phyloP scores from a whole-genome alignment of 2,329 filamentous ascomycete species.

The Exophiala calicioides region DNA sequence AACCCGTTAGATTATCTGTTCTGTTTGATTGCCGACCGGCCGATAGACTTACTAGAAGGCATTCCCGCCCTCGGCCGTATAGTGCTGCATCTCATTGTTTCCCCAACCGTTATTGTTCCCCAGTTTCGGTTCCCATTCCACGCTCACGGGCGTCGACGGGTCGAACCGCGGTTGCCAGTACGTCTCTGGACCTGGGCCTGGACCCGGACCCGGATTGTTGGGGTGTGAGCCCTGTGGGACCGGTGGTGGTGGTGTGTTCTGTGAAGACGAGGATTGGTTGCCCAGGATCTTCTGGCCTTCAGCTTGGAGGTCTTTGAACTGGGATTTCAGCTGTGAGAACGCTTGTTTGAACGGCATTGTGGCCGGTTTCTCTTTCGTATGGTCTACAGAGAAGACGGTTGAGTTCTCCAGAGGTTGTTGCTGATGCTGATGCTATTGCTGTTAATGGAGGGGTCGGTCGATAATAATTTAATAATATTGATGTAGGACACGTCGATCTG shows the following conservation, averaged over 20 bases:
- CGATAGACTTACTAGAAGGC: conserved; percentile 25
- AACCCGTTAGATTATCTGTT: neutral
- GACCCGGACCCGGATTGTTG: conserved; percentile 4
- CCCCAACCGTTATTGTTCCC: conserved; percentile 33
- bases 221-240: conserved; percentile 21
- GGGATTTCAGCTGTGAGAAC: conserved; percentile 19
- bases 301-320: conserved; percentile 23
- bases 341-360: conserved; percentile 27
- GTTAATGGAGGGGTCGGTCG: too few species aligned
- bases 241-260: conserved; percentile 14
- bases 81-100: conserved; percentile 31
- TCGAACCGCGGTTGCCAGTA: conserved; percentile 31
- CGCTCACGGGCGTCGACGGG: conserved; percentile 17
- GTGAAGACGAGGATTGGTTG: neutral
- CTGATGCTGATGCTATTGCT: too few species aligned
- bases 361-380: too few species aligned
- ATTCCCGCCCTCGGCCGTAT: conserved; percentile 25
- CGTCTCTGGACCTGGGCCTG: conserved; percentile 6
- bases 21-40: neutral
- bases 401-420: too few species aligned
- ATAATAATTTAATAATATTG: too few species aligned
- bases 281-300: conserved; percentile 20
- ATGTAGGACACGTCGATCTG: too few species aligned
- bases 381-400: too few species aligned
- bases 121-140: conserved; percentile 30